Conservation (phyloP, 2,329 filamentous ascomycete species). For the Simplicillium sp. region DNA sequence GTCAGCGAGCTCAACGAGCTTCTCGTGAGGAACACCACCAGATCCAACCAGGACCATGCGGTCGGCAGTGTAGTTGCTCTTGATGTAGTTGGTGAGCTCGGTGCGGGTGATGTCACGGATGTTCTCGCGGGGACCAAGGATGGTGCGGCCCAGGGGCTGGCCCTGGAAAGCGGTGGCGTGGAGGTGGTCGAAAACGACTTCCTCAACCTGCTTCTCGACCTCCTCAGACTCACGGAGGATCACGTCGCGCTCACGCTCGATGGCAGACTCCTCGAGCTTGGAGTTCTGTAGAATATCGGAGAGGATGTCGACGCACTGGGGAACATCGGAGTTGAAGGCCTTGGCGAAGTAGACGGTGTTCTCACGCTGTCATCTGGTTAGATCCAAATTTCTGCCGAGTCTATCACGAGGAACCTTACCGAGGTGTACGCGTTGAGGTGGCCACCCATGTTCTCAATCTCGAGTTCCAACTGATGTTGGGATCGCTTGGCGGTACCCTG, state of each 20-base stretch:
- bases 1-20: conserved; percentile 93
- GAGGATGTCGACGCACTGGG: conserved; percentile 93
- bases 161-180: conserved; percentile 97
- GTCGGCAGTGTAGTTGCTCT: conserved; percentile 98
- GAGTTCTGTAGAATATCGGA: conserved; percentile 99
- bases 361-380: conserved; percentile 58
- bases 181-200: conserved; percentile 98
- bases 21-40: conserved; percentile 85
- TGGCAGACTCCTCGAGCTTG: conserved; percentile 86
- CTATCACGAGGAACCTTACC: conserved; percentile 48
- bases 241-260: conserved; percentile 96
- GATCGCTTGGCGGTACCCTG: conserved; percentile 89
- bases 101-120: conserved; percentile 90
- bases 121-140: conserved; percentile 95
- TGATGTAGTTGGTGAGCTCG: conserved; percentile 93
- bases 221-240: conserved; percentile 98
- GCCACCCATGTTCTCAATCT: conserved; percentile 99
- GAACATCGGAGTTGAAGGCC: conserved; percentile 95
- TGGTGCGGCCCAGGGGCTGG: conserved; percentile 94
- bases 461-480: conserved; percentile 95
- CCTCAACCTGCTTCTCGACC: conserved; percentile 99
- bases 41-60: conserved; percentile 98
- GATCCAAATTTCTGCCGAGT: conserved; percentile 8
- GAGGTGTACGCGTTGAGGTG: conserved; percentile 99
- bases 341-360: conserved; percentile 99